Evolutionary conservation across 495 filamentous ascomycete species (phyloP), one percentile per base, ranked within the genome.

Genomic region (Chaetomium cochliodes): DNA sequence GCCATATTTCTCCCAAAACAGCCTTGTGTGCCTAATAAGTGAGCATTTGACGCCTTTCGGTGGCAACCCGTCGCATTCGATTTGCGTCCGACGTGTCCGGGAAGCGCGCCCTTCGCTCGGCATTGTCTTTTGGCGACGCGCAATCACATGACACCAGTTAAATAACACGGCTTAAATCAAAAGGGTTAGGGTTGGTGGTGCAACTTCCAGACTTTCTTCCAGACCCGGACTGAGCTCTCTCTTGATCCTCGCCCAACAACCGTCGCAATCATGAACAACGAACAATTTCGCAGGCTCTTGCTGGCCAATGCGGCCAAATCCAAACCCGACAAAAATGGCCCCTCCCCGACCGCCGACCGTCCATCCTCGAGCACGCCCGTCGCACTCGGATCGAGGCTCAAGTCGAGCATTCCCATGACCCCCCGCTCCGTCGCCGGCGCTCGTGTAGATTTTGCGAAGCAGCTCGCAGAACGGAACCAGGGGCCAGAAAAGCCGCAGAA

Each of bases 271-370:
- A 98, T 98, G 94, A 96, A 98, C 74, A 97, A 98, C 84, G 84
- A 90, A 20, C 91, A 98, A 73, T 98, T 98, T 73, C 92, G 94
- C 56, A 88, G 89, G 60, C 86, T 98, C n/a, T 72, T 98, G 11
- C 78, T 86, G 47, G 83, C 76, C 23, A 80, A 79, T 42, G 63
- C 74, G 11, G 67, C 72, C 49, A 83, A 80, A 69, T 70, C 68
- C 58, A 74, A 46, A 60, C 64, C 51, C 57, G 67, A 67, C 66
- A 72, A 68, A 63, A 74, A 78, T 76, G 81, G 76, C 59, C 70
- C 58, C 51, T 76, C 79, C 6, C 71, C 72, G 12, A 26, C 73
- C 1, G 28, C 67, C 52, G 39, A 65, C 62, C 67, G 69, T 70
- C 30, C 75, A 59, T 23, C 67, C 68, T 44, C 67, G 42, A 53